Conservation (phyloP, 257 asterid species). For the Leonotis leonurus region DNA sequence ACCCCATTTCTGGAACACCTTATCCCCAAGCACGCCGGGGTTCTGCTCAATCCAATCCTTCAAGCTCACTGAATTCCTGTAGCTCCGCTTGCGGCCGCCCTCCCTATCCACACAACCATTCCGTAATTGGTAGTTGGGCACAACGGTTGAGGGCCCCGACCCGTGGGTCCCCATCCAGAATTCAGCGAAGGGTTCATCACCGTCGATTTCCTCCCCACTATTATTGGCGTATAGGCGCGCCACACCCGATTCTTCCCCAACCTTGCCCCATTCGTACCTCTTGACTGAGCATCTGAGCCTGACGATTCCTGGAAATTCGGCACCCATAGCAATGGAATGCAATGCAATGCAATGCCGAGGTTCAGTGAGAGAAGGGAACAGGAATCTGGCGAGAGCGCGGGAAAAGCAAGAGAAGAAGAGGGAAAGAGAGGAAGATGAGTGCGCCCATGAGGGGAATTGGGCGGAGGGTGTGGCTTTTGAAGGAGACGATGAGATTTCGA, state of each 20-base stretch:
- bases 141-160: conserved; percentile 58
- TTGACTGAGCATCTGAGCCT: conserved; percentile 58
- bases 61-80: conserved; percentile 33
- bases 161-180: conserved; percentile 95
- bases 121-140: conserved; percentile 10
- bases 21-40: conserved; percentile 67
- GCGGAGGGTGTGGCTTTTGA: conserved; percentile 10
- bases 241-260: conserved; percentile 50
- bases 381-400: conserved; percentile 14
- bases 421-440: conserved; percentile 9
- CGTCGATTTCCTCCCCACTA: conserved; percentile 32
- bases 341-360: conserved; percentile 13
- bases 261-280: conserved; percentile 70
- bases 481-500: conserved; percentile 19
- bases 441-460: conserved; percentile 19
- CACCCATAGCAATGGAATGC: conserved; percentile 32
- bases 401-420: conserved; percentile 16
- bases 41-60: conserved; percentile 75
- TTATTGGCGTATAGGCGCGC: conserved; percentile 50
- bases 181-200: conserved; percentile 59
- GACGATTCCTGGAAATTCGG: conserved; percentile 26
- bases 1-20: conserved; percentile 67
- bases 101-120: conserved; percentile 14
- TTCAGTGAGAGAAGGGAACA: conserved; percentile 14
- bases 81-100: conserved; percentile 7